Evolutionary conservation across 208 protist species (phyloP).

Genomic region (Leishmania amazonensis): DNA sequence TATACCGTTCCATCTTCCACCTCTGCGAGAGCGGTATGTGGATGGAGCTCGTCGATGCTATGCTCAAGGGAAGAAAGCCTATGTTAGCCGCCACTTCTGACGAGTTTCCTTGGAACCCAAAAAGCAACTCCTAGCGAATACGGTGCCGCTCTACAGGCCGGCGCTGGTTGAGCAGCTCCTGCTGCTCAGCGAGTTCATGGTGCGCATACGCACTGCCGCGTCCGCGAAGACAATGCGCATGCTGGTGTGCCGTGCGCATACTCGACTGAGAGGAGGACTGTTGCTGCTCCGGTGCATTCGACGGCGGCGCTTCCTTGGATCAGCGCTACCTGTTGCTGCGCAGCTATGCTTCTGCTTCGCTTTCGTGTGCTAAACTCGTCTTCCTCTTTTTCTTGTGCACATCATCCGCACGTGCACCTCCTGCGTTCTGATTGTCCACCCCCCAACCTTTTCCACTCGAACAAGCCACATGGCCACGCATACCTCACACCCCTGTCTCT

Average conservation of each 20-base stretch:
- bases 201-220: conserved; percentile 16
- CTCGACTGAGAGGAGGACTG: not conserved
- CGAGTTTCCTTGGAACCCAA: not conserved
- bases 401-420: not conserved
- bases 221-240: not conserved
- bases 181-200: conserved; percentile 37
- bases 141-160: not conserved
- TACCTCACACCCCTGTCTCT: not conserved
- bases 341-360: not conserved
- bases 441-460: not conserved
- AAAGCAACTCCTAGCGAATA: not conserved
- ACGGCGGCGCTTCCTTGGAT: not conserved
- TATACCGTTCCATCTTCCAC: not conserved
- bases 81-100: not conserved
- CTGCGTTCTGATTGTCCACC: not conserved
- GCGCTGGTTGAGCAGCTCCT: not conserved
- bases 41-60: not conserved
- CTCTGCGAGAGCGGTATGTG: not conserved
- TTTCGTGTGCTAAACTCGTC: not conserved
- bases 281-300: not conserved
- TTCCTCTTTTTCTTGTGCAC: not conserved
- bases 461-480: not conserved
- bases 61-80: not conserved
- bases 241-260: not conserved
- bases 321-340: not conserved